Evolutionary conservation across 176 grass and related monocot genomes (phyloP).

Genomic region (Musa schizocarpa): DNA sequence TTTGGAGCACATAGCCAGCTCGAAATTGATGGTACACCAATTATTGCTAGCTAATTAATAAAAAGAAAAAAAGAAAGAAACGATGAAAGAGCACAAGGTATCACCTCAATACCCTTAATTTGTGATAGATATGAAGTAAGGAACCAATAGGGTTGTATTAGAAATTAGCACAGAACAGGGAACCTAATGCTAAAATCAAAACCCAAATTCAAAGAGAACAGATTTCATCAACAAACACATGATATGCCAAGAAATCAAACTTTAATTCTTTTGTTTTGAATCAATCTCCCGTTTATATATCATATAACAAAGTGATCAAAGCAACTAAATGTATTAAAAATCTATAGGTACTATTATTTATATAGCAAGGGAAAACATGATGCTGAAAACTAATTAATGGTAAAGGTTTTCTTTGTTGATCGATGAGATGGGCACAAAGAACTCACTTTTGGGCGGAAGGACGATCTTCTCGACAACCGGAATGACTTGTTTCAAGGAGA

Average conservation of each 20-base stretch:
- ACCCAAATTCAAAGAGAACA: neutral
- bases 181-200: neutral
- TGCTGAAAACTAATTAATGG: conserved; percentile 19
- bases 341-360: no score
- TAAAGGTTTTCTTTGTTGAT: no score
- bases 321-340: no score
- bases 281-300: neutral
- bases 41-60: neutral
- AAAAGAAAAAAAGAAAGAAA: neutral
- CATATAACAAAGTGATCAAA: neutral
- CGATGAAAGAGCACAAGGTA: neutral
- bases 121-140: neutral
- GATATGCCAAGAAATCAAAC: no score
- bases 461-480: conserved; percentile 29
- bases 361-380: neutral
- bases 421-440: neutral
- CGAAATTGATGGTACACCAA: neutral
- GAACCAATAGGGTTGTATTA: neutral
- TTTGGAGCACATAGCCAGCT: neutral
- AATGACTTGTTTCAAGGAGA: neutral
- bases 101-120: neutral
- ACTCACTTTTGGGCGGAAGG: conserved; percentile 71
- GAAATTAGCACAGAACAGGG: neutral
- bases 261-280: no score
- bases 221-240: neutral